A percentile compares a stretch with the other conserved stretches of the same genome.
phyloP scores from a whole-genome alignment of 2,329 filamentous ascomycete genomes.

The Xylariales sp. region DNA sequence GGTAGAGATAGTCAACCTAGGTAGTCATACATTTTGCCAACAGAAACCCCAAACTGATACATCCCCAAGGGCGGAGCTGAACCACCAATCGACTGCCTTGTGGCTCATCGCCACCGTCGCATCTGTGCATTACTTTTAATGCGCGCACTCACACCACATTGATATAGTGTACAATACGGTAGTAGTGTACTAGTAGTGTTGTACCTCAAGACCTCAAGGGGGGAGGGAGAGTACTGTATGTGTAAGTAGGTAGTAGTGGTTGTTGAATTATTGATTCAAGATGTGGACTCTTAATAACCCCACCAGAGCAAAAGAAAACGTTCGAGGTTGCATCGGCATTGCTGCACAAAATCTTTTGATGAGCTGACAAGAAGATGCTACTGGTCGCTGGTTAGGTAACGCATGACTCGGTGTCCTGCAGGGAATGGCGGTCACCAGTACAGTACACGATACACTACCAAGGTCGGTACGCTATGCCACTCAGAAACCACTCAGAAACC shows the following conservation, averaged over 20 bases:
- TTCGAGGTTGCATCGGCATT: constrained; percentile 27
- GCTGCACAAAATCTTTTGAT: constrained; percentile 29
- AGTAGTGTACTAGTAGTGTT: background rate
- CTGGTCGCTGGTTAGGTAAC: constrained; percentile 25
- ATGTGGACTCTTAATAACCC: constrained; percentile 23
- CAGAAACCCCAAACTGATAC: constrained; percentile 6
- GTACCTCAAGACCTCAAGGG: background rate
- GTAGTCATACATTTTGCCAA: constrained; percentile 5
- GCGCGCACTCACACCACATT: constrained; percentile 17
- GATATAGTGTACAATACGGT: too few relatives aligned
- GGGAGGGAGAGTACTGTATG: background rate
- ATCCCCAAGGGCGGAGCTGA: constrained; percentile 17
- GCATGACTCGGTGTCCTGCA: constrained; percentile 38
- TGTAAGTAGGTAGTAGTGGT: constrained; percentile 8
- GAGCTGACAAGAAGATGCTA: constrained; percentile 21
- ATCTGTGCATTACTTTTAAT: constrained; percentile 24
- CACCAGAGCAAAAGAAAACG: constrained; percentile 31
- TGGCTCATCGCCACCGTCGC: constrained; percentile 26
- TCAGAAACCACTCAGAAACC: too few relatives aligned
- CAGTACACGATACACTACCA: background rate
- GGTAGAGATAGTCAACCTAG: too few relatives aligned
- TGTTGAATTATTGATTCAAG: constrained; percentile 26
- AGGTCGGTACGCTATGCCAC: background rate
- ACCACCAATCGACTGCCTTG: constrained; percentile 21
- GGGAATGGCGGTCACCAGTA: constrained; percentile 37